Base-by-base conservation (phyloP, 805 yeast genomes). In the Monosporozyma servazzii region DNA sequence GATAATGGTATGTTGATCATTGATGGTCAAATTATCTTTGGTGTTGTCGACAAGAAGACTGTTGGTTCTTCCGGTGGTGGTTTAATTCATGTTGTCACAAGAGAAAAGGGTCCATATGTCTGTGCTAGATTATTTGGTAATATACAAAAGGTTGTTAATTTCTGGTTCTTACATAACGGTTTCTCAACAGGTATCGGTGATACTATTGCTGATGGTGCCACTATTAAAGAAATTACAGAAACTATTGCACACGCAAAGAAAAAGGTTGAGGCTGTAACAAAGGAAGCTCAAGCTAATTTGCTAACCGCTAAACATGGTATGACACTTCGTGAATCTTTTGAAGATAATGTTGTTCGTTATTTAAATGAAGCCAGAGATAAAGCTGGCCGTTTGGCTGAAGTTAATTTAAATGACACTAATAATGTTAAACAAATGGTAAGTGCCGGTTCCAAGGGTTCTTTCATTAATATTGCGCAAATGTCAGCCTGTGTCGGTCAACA, bases 401-500 rank as follows among this genome's bases (percentile, higher is more conserved):
- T 89, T 71, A 88, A 90, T 64, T 81, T 93, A 75, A 91, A 90
- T 68, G 96, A 90, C 64, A 76, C 85, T 58, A 93, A 93, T 68
- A 91, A 91, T 64, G 99, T 93, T 59, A 93, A 93, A 68, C 99
- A 93, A 76, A 93, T 93, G 99, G 99, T 93, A 48, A 85, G 91
- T 58, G 93, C 99, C 13, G 99, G 99, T 64, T 93, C 99, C 31
- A 93, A 93, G 73, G 99, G 99, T 77, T 93, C 99, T 15, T 93
- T 91, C 70, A 93, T 93, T 70, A 93, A 93, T 70, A 93, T 93
- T 68, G 95, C 99, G 23, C 98, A 90, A 74, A 93, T 93, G 99
- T 89, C 97, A 41, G 99, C 99, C 10, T 93, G 99, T 85, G 99
- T 93, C 29, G 99, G 99, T 63, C 99, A 93, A 72, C 99, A 93